Percentiles rank a stretch among this genome's conserved stretches.
Evolutionary conservation across 768 basidiomycete species (phyloP).

Genomic region (Termitomyces sp.): DNA sequence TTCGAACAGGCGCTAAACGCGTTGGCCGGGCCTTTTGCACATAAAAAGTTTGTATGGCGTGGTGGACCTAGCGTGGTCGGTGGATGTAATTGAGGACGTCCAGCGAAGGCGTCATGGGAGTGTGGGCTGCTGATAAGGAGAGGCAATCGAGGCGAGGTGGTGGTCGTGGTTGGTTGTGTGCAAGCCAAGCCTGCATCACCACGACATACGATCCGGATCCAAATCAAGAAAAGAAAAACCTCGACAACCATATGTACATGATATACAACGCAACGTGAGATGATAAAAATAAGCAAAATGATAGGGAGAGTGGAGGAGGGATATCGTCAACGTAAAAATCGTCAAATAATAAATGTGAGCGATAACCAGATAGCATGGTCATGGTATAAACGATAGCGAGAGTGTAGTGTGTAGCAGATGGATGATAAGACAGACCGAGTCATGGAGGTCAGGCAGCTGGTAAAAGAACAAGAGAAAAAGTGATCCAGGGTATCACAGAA

Average conservation of each 20-base stretch:
- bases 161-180: background rate
- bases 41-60: background rate
- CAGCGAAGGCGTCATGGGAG: background rate
- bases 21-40: background rate
- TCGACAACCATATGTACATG: conserved; percentile 1
- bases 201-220: background rate
- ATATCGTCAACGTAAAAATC: conserved; percentile 4
- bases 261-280: conserved; percentile 12
- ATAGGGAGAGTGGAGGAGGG: conserved; percentile 1
- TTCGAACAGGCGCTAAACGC: background rate
- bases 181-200: background rate
- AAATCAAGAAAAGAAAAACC: background rate
- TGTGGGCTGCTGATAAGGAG: background rate
- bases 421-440: conserved; percentile 14
- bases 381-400: conserved; percentile 14
- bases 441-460: conserved; percentile 1
- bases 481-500: conserved; percentile 17
- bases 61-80: background rate
- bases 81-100: background rate
- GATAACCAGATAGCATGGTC: conserved; percentile 11
- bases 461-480: conserved; percentile 12
- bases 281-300: conserved; percentile 14
- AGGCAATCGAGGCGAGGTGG: background rate
- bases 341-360: background rate
- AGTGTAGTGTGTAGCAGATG: conserved; percentile 8